These are phyloP conservation scores for Fragaria iinumae DNA, from an alignment of 306 rosid species.

Conservation along the genomic window DNA sequence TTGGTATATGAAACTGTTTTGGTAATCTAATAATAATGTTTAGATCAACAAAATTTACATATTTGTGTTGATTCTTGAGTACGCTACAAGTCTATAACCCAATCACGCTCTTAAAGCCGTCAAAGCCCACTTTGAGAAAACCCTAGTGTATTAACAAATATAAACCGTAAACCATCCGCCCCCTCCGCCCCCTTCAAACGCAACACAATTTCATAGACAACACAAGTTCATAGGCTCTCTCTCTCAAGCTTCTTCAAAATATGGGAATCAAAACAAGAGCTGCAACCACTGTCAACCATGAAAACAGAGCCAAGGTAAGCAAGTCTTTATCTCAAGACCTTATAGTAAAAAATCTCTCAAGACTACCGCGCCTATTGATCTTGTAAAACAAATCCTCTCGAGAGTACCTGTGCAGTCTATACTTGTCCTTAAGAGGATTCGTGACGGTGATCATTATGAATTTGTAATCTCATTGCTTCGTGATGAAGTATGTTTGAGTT, in stretches of 20 bases:
- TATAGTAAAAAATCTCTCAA: background rate
- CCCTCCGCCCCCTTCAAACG: background rate
- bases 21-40: no score
- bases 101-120: no score
- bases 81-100: no score
- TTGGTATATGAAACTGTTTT: no score
- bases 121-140: no score
- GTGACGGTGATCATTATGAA: background rate
- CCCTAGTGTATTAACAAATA: background rate
- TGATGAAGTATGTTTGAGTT: background rate
- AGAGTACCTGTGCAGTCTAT: background rate
- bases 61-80: no score
- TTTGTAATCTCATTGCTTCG: background rate
- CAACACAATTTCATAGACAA: background rate
- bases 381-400: background rate
- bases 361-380: background rate
- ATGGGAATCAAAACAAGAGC: background rate
- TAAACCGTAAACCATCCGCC: background rate
- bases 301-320: background rate
- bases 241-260: background rate
- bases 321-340: background rate
- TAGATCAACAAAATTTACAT: no score
- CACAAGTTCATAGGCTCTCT: background rate
- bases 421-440: background rate
- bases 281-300: background rate